Conservation (phyloP, 2,329 filamentous ascomycete genomes). For the Ceratocystis alfenasii region DNA sequence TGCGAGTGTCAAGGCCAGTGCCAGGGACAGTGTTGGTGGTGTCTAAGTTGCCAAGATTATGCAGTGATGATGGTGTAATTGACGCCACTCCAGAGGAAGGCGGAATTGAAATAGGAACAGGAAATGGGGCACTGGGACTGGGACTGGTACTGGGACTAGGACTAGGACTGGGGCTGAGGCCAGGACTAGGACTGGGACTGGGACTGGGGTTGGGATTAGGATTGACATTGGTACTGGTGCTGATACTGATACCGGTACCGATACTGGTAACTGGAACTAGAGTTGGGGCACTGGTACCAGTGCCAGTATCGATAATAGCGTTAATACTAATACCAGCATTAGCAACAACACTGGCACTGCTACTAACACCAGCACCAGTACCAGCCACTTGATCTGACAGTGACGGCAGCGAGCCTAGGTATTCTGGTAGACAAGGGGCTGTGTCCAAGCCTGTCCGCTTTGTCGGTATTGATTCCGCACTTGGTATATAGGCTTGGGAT, state of each 20-base stretch:
- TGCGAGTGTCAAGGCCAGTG: no score
- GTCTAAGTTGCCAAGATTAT: background rate
- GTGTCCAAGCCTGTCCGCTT: background rate
- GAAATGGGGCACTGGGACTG: no score
- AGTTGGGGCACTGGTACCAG: background rate
- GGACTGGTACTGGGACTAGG: no score
- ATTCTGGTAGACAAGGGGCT: background rate
- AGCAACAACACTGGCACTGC: no score
- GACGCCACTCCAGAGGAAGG: background rate
- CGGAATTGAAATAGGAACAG: background rate
- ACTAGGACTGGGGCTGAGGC: no score
- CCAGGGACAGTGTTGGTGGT: no score
- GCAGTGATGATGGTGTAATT: background rate
- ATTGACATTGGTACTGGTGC: no score
- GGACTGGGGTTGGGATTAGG: no score
- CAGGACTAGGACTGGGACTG: no score
- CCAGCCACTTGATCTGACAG: background rate
- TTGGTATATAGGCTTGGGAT: background rate
- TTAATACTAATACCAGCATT: no score
- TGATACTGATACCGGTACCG: no score
- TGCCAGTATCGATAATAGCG: background rate
- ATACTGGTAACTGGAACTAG: no score
- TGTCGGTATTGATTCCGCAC: background rate
- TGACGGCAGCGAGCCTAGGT: background rate
- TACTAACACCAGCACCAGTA: background rate